Percentiles rank a stretch among this genome's conserved stretches.
These are phyloP conservation scores for Tuber umbilicatum DNA, from an alignment of 495 filamentous ascomycete species.

Conservation along the genomic window DNA sequence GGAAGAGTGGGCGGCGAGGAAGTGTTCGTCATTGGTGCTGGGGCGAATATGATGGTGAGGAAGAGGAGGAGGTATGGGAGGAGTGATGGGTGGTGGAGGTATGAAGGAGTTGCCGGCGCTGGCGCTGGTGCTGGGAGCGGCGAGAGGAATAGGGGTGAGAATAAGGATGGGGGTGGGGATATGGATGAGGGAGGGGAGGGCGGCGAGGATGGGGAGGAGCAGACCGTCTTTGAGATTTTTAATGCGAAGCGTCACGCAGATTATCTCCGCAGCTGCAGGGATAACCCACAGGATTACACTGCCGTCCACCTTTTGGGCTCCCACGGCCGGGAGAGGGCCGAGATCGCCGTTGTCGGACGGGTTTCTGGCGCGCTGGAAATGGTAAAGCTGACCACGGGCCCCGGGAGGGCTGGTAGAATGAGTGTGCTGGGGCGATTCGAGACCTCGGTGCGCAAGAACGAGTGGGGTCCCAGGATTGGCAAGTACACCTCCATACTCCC, in stretches of 20 bases:
- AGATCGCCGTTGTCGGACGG: background rate
- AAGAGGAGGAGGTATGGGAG: background rate
- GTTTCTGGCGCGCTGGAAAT: background rate
- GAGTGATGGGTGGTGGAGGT: constrained; percentile 1
- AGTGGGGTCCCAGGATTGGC: background rate
- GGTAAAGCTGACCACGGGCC: background rate
- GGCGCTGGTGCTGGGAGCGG: background rate
- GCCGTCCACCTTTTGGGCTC: background rate
- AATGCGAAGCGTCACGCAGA: background rate
- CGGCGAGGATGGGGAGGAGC: background rate
- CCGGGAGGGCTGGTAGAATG: background rate
- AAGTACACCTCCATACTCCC: background rate
- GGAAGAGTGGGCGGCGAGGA: background rate
- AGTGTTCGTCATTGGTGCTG: background rate
- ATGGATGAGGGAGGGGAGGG: background rate
- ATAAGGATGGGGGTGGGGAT: background rate
- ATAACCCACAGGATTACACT: background rate
- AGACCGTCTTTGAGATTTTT: background rate
- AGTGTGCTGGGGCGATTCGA: background rate
- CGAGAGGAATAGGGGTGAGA: background rate
- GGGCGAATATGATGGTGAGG: background rate
- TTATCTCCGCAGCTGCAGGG: background rate
- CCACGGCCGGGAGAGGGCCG: background rate
- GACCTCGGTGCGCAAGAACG: background rate
- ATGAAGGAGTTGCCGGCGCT: background rate